Base-by-base conservation (phyloP, 2,329 filamentous ascomycete species). In the Colletotrichum limetticola region DNA sequence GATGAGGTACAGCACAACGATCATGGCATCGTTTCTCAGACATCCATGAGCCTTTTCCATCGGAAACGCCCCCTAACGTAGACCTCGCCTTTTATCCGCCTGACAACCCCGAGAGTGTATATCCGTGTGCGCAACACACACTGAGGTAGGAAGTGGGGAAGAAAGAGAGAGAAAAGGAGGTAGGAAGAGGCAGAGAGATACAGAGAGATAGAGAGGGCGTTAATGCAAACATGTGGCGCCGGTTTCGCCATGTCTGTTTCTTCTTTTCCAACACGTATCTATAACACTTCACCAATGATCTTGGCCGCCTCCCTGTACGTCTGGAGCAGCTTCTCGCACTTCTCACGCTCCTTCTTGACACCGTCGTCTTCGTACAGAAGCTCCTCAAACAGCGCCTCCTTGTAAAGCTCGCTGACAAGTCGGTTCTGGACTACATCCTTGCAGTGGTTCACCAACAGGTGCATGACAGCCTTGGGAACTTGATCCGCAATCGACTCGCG, bases 391-490 rank as follows among this genome's bases (percentile, higher is more conserved):
- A 98, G 86, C 42, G 91, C 85, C 83, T 98, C 97, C 84, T 94
- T 96, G 88, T 99, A 99, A 63, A 99, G 88, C 82, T 98, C 94
- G 81, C 94, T 98, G 70, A 99, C 97, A 7, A 99, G 91, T 58
- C 97, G 91, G 84, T 99, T 99, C 84, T 99, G 97, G 37, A 99
- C 95, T 14, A 96, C 96, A 77, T 99, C 97, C 83, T 98, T 98
- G 85, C 94, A 97, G 86, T 98, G 94, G 84, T 99, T 99, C 80
- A 99, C 97, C 42, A 99, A 90, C 59, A 99, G 90, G 82, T 99
- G 97, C 97, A 99, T 99, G 77, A 99, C 93, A 5, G 97, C 97
- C 86, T 99, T 99, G 76, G 97, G 97, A 12, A 99, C 97, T 85
- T 98, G 96, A 81, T 99, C 97, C 57, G 96, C 96, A 78, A 98